Evolutionary conservation across 306 rosid species (phyloP), one percentile per base, ranked within the genome.

Genomic region (Arachis stenosperma): DNA sequence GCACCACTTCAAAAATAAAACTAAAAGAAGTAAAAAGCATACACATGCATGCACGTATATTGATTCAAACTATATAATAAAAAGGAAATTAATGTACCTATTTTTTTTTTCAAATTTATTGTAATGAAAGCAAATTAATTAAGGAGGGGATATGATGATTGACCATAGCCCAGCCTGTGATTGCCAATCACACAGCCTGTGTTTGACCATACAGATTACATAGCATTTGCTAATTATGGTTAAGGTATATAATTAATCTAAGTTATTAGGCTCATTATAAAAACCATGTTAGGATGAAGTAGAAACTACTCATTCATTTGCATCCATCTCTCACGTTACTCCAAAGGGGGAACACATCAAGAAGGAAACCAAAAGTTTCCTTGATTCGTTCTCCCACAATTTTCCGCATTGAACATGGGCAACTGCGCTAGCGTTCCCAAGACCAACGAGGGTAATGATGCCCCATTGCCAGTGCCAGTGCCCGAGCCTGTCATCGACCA

Each of bases 361-460:
- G 79, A 67, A 33, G 14, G 56, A 0, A 1, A 4, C 1, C 22
- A 61, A 22, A 22, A 22, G 27, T 1, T 1, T 22, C 27, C 74
- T 79, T 73, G 72, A 4, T 64, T 75, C 10, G 44, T 70, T 75
- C 77, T 75, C 77, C 64, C 47, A 60, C 9, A 48, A 4, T 13
- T 70, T 40, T 47, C 4, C 14, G 44, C 40, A 22, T 62, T 41
- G 3, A 76, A 70, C 9, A 83, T 83, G 86, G 86, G 86, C 9
- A 75, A 78, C 40, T 83, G 86, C 70, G 83, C 54, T 15, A 42
- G 86, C 61, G 42, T 10, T 22, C 78, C 86, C 0, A 78, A 60
- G 75, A 83, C 83, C 46, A 46, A 54, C 2, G 81, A 83, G 6
- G 57, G 75, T 27, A 41, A 14, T 15, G 72, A n/a, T 17, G 27